phyloP scores from a whole-genome alignment of 192 early-diverging fungal species.

The Spizellomyces sp. region DNA sequence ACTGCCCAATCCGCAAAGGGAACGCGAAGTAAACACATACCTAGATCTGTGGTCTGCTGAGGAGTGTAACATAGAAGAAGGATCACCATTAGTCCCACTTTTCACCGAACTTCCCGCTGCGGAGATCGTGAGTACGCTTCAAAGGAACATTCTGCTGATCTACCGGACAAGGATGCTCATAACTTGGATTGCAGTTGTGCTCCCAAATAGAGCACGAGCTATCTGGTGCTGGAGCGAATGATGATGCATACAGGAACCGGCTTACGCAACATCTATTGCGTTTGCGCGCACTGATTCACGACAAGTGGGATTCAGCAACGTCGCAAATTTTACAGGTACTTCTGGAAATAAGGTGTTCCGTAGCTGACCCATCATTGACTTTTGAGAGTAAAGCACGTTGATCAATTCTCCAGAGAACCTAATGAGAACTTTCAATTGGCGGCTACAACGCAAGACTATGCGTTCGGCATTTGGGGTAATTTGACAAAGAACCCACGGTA shows the following conservation, averaged over 20 bases:
- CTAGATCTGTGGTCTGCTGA: constrained; percentile 47
- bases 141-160: background rate
- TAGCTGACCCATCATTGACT: too few species aligned
- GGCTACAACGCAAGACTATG: constrained; percentile 22
- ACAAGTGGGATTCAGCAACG: constrained; percentile 49
- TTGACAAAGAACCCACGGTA: constrained; percentile 57
- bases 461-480: constrained; percentile 56
- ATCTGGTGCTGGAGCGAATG: background rate
- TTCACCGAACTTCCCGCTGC: constrained; percentile 39
- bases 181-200: constrained; percentile 16
- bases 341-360: too few species aligned
- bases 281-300: constrained; percentile 38
- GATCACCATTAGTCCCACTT: constrained; percentile 37
- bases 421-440: constrained; percentile 60
- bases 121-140: constrained; percentile 31
- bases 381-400: constrained; percentile 36
- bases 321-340: constrained; percentile 43
- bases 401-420: constrained; percentile 45
- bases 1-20: constrained; percentile 49
- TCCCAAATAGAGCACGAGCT: constrained; percentile 15
- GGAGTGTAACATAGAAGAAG: constrained; percentile 34
- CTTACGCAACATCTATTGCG: constrained; percentile 24
- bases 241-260: background rate
- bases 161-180: background rate
- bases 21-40: constrained; percentile 53